Evolutionary conservation across 164 flowering plant genomes (phyloP), one percentile per base, ranked within the genome.

Genomic region (Macadamia integrifolia): DNA sequence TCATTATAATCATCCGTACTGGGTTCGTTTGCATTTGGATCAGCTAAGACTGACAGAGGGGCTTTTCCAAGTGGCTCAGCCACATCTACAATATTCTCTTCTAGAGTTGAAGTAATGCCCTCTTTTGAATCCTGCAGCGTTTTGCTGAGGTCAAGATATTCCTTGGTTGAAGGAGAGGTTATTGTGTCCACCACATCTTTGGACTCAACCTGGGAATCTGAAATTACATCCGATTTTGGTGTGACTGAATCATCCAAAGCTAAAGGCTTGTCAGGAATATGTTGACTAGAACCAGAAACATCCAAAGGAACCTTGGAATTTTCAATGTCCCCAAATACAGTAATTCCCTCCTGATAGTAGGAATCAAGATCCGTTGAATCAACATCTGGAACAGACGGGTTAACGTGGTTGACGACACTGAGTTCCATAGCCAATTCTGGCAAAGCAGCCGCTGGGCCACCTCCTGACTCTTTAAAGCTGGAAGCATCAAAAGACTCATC

Each of bases 11-110:
- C 72, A 71, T 71, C 75, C 49, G 43, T 68, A 59, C 69, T 73
- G 59, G 74, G 74, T 67, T 77, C 84, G 69, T 79, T 70, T 66
- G 64, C 77, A 69, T 70, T 67, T 57, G 66, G 67, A 81, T 75
- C 40, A 42, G 66, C 74, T 66, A 77, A 57, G 43, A 58, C 59
- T 52, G 85, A 66, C 62, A 71, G 63, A 60, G 81, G 66, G n/a
- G 65, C 70, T 75, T 75, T 32, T 71, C 59, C 80, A 62, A 75
- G 75, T 49, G 79, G 53, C 42, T 53, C 76, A 72, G 43, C 77
- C 71, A 72, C 83, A 70, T 64, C 58, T 64, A 78, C 17, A 61
- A 71, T 66, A 66, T 35, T 35, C 59, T 35, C 66, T 69, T 77
- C 85, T 65, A 69, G n/a, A 57, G 75, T 18, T 67, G 75, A 66